Percentiles rank a stretch among this genome's conserved stretches.
These are phyloP conservation scores for Filosporella fistucella DNA, from an alignment of 495 filamentous ascomycete genomes.

Conservation along the genomic window DNA sequence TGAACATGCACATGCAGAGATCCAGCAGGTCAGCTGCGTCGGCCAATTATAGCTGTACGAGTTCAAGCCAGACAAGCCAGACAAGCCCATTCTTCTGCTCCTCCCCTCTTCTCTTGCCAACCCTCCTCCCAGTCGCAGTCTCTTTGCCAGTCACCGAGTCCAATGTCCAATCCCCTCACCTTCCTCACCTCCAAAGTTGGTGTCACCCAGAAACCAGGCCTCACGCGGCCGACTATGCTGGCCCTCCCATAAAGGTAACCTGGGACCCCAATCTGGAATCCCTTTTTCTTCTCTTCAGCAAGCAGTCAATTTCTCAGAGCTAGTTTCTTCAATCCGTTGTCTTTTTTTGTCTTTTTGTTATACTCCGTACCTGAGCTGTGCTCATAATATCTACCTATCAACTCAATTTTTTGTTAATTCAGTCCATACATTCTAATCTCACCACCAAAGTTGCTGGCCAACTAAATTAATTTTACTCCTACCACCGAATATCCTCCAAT, in stretches of 20 bases:
- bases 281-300: constrained; percentile 55
- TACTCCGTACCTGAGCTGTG: constrained; percentile 41
- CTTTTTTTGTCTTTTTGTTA: constrained; percentile 20
- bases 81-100: too few relatives aligned
- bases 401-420: background rate
- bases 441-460: constrained; percentile 43
- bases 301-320: constrained; percentile 66
- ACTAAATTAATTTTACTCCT: constrained; percentile 34
- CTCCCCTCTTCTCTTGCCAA: too few relatives aligned
- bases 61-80: too few relatives aligned
- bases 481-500: constrained; percentile 12
- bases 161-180: constrained; percentile 2
- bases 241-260: constrained; percentile 21
- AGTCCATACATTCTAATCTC: constrained; percentile 29
- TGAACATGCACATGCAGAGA: too few relatives aligned
- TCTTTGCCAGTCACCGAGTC: background rate
- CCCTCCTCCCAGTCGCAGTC: background rate
- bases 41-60: background rate
- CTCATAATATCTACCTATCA: constrained; percentile 32
- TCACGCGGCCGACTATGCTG: constrained; percentile 5
- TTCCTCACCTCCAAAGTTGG: constrained; percentile 1
- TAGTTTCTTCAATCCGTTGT: constrained; percentile 36
- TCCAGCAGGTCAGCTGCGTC: constrained; percentile 10
- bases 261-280: constrained; percentile 21
- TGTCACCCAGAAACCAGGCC: too few relatives aligned